Conservation (phyloP, 2,329 filamentous ascomycete genomes). For the Pestalotiopsis sp. region DNA sequence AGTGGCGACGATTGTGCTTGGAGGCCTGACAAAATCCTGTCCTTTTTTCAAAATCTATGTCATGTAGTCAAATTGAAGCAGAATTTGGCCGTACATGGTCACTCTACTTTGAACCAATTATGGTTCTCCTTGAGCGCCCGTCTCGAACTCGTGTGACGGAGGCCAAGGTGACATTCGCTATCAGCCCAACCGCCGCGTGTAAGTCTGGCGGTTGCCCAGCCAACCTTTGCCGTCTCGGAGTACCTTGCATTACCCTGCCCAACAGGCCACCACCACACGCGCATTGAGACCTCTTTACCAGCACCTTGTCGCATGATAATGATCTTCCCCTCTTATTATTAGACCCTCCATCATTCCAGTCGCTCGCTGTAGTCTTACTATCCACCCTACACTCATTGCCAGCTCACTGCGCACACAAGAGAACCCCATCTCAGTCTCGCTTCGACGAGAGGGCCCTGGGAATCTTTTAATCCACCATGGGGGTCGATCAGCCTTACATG, state of each 20-base stretch:
- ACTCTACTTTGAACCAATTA: neutral
- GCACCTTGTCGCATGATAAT: neutral
- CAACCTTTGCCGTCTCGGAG: neutral
- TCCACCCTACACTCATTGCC: neutral
- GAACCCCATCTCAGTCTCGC: neutral
- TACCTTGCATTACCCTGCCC: neutral
- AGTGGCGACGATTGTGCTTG: too few species aligned
- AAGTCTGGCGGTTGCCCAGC: neutral
- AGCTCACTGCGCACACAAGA: neutral
- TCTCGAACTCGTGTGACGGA: neutral
- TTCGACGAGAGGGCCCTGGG: neutral
- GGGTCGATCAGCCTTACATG: slow-evolving; percentile 31
- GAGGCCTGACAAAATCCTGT: too few species aligned
- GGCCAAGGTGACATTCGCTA: neutral
- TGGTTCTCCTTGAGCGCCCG: neutral
- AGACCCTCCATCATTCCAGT: neutral
- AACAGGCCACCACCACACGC: neutral
- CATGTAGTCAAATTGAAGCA: neutral
- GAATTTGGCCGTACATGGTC: neutral
- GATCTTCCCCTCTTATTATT: neutral
- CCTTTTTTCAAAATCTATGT: too few species aligned
- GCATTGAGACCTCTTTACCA: neutral
- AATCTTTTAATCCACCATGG: slow-evolving; percentile 23
- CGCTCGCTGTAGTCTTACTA: neutral
- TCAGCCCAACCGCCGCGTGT: neutral